Percentiles rank a stretch among this genome's conserved stretches.
Evolutionary conservation across 495 filamentous ascomycete genomes (phyloP).

Genomic region (Rhizodiscina lignyota): DNA sequence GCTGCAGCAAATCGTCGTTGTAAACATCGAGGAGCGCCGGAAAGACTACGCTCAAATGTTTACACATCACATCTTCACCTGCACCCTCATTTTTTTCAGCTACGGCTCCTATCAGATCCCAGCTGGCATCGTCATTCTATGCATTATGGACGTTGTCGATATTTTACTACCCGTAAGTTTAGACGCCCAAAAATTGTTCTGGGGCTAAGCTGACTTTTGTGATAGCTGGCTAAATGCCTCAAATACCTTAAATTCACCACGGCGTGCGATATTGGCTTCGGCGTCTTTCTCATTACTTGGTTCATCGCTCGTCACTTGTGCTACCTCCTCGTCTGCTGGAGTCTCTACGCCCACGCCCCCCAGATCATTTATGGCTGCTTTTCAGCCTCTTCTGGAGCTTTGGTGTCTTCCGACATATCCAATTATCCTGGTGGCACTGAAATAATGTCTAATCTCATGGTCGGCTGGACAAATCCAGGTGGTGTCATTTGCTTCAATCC

Average conservation of each 20-base stretch:
- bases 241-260: constrained; percentile 68
- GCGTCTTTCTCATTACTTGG: constrained; percentile 75
- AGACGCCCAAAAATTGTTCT: neutral
- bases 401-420: constrained; percentile 36
- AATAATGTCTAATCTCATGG: constrained; percentile 41
- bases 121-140: constrained; percentile 78
- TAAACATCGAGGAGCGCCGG: constrained; percentile 82
- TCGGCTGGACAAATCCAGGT: constrained; percentile 49
- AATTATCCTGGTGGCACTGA: constrained; percentile 32
- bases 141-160: constrained; percentile 88
- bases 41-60: constrained; percentile 97
- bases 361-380: constrained; percentile 59
- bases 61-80: constrained; percentile 83
- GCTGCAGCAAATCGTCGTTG: constrained; percentile 83
- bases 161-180: constrained; percentile 64
- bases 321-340: constrained; percentile 64
- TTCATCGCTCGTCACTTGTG: constrained; percentile 66
- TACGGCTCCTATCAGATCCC: constrained; percentile 74
- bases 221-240: constrained; percentile 78
- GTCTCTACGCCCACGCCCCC: constrained; percentile 48
- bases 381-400: constrained; percentile 33
- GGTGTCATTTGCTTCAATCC: constrained; percentile 63
- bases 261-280: constrained; percentile 73
- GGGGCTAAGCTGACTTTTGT: neutral
- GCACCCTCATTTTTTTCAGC: constrained; percentile 54